phyloP scores from a whole-genome alignment of 78 protist genomes.

The Pigoraptor vietnamica region DNA sequence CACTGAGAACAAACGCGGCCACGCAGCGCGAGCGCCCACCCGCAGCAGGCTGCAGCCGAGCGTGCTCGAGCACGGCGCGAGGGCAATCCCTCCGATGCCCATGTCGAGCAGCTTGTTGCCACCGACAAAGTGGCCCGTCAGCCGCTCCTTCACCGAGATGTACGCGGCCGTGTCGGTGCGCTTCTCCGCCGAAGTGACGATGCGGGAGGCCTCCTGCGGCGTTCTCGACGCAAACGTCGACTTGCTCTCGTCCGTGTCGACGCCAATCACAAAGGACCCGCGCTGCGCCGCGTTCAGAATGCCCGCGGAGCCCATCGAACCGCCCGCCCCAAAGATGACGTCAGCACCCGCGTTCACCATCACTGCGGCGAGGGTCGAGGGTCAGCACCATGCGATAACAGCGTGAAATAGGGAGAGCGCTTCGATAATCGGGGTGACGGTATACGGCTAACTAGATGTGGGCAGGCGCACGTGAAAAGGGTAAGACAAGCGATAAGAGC shows the following conservation, averaged over 20 bases:
- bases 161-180: neutral
- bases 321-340: neutral
- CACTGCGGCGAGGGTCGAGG: neutral
- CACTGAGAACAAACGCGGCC: too few species aligned
- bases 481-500: too few species aligned
- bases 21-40: neutral
- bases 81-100: neutral
- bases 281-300: neutral
- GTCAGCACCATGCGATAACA: too few species aligned
- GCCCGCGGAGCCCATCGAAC: neutral
- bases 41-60: neutral
- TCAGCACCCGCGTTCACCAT: neutral
- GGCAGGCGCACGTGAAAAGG: too few species aligned
- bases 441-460: too few species aligned
- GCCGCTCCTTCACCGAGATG: neutral
- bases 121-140: neutral
- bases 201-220: neutral
- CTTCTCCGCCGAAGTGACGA: neutral
- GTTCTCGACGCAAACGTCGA: neutral
- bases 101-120: neutral
- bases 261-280: neutral
- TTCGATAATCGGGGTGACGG: too few species aligned
- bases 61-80: neutral
- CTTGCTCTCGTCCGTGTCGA: neutral
- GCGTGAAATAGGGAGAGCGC: too few species aligned